Percentiles rank a stretch among this genome's conserved stretches.
phyloP scores from a whole-genome alignment of 2,329 filamentous ascomycete genomes.

The Paracorniculantispora psalliotae region DNA sequence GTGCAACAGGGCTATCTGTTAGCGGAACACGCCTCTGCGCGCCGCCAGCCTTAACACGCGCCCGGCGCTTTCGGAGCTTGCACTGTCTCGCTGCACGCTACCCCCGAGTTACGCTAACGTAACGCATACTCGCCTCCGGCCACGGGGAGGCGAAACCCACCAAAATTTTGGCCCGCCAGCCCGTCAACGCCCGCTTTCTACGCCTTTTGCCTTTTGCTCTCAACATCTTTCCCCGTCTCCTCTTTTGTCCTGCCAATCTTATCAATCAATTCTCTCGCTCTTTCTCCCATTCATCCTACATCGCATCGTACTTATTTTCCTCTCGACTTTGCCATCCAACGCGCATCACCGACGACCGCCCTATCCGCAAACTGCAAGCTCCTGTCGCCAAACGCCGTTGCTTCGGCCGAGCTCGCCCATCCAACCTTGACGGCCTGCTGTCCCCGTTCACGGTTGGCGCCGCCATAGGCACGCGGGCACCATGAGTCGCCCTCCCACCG shows the following conservation, averaged over 20 bases:
- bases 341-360: not conserved
- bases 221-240: not conserved
- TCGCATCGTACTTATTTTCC: not conserved
- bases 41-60: not conserved
- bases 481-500: slow-evolving; percentile 4
- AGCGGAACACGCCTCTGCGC: not conserved
- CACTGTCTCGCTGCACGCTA: not conserved
- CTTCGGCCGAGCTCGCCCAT: slow-evolving; percentile 12
- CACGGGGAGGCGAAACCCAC: slow-evolving; percentile 13
- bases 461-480: not conserved
- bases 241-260: not conserved
- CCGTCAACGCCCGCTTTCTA: not conserved
- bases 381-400: slow-evolving; percentile 2
- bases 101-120: slow-evolving; percentile 9
- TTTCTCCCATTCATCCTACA: not conserved
- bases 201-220: not conserved
- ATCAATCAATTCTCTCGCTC: slow-evolving; percentile 6
- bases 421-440: slow-evolving; percentile 8
- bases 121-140: slow-evolving; percentile 12
- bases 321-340: not conserved
- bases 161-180: slow-evolving; percentile 10
- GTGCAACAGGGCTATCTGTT: not conserved
- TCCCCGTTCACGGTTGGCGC: slow-evolving; percentile 8
- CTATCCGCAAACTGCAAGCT: not conserved
- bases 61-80: slow-evolving; percentile 10